Percentiles rank a stretch among this genome's conserved stretches.
Conservation (phyloP, 2,329 filamentous ascomycete genomes). For the Coleophoma eucalyptorum region DNA sequence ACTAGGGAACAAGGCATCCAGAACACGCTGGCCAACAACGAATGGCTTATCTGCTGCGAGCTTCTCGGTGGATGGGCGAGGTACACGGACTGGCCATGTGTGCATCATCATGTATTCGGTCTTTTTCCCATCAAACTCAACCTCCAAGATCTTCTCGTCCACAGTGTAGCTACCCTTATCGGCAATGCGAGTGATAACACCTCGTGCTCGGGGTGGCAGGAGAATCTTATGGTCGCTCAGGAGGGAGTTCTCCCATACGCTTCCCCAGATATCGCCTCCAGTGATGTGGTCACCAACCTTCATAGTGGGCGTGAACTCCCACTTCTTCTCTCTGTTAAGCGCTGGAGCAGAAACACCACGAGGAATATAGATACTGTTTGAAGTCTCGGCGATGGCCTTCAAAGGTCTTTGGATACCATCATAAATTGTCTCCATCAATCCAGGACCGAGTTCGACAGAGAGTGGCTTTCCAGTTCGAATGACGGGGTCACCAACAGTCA, state of each 20-base stretch:
- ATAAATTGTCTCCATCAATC: constrained; percentile 98
- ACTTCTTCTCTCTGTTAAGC: constrained; percentile 87
- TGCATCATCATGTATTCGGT: constrained; percentile 98
- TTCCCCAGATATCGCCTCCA: constrained; percentile 93
- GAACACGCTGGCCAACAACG: constrained; percentile 92
- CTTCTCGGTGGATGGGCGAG: constrained; percentile 89
- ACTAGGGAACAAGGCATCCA: constrained; percentile 93
- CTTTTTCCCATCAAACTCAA: constrained; percentile 97
- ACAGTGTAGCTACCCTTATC: constrained; percentile 91
- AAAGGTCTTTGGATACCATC: constrained; percentile 98
- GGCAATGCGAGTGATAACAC: constrained; percentile 88
- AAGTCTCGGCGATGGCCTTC: constrained; percentile 71
- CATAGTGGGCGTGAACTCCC: constrained; percentile 87
- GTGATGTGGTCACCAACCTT: constrained; percentile 98
- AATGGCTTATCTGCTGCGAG: constrained; percentile 85
- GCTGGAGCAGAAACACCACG: constrained; percentile 86
- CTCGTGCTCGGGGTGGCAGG: constrained; percentile 82
- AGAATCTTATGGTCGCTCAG: constrained; percentile 91
- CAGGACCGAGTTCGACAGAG: constrained; percentile 94
- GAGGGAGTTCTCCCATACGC: constrained; percentile 93
- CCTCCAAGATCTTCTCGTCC: constrained; percentile 86
- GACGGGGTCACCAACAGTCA: constrained; percentile 94
- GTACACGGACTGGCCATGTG: constrained; percentile 94
- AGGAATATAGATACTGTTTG: constrained; percentile 94
- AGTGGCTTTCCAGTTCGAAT: constrained; percentile 87